These are phyloP conservation scores for Combretum micranthum DNA, from an alignment of 345 rosid species.

Conservation along the genomic window DNA sequence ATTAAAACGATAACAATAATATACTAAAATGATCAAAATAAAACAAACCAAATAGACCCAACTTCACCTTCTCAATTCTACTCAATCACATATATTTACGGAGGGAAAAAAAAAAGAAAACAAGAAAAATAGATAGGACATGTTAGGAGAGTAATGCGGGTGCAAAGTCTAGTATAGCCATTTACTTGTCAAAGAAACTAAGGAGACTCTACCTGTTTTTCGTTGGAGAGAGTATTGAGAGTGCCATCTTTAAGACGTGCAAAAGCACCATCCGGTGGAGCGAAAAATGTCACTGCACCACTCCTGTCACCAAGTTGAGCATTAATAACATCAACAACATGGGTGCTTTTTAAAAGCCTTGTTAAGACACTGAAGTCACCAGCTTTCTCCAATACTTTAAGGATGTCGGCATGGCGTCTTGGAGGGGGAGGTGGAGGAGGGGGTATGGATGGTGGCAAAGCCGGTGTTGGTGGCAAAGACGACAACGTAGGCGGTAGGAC, in stretches of 20 bases:
- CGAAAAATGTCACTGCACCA: background rate
- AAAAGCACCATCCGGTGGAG: conserved; percentile 2
- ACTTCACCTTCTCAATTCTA: too few relatives aligned
- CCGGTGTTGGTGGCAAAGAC: background rate
- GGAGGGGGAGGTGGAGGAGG: conserved; percentile 15
- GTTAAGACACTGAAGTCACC: conserved; percentile 38
- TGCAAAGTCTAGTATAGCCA: too few relatives aligned
- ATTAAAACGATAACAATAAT: too few relatives aligned
- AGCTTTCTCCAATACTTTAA: conserved; percentile 47
- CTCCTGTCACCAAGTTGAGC: background rate
- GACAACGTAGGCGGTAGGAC: too few relatives aligned
- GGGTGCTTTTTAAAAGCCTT: conserved; percentile 39
- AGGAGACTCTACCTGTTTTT: conserved; percentile 3
- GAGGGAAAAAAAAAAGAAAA: too few relatives aligned
- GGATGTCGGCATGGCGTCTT: conserved; percentile 33
- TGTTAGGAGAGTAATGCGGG: too few relatives aligned
- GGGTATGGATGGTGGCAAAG: background rate
- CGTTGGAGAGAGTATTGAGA: conserved; percentile 2
- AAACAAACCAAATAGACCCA: too few relatives aligned
- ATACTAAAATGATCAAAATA: too few relatives aligned
- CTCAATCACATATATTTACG: too few relatives aligned
- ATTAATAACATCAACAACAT: conserved; percentile 7
- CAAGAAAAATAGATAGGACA: too few relatives aligned
- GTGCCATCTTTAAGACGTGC: background rate
- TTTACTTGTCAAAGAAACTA: too few relatives aligned